A percentile compares a stretch with the other conserved stretches of the same genome.
Conservation (phyloP, 768 basidiomycete species). For the Cubamyces sp. region DNA sequence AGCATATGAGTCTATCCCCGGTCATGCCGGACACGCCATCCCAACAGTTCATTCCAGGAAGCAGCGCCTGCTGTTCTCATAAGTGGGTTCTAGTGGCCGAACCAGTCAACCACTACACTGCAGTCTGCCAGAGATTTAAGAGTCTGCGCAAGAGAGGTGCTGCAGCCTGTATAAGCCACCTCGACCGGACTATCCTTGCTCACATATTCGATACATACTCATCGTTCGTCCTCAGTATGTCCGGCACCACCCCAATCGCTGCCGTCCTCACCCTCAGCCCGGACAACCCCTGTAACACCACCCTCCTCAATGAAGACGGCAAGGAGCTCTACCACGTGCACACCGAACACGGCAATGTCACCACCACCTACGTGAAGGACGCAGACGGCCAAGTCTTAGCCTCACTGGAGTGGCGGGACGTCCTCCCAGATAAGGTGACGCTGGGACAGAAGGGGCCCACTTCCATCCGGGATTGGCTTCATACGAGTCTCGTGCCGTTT, state of each 20-base stretch:
- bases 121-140: too few species aligned
- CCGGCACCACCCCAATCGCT: constrained; percentile 4
- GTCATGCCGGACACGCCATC: too few species aligned
- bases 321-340: constrained; percentile 42
- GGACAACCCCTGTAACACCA: constrained; percentile 49
- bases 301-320: constrained; percentile 37
- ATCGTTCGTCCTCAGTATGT: constrained; percentile 7
- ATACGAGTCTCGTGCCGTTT: constrained; percentile 45
- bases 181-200: neutral
- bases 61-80: too few species aligned
- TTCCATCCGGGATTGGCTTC: constrained; percentile 43
- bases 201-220: neutral
- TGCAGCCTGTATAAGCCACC: too few species aligned
- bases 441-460: constrained; percentile 38
- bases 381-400: constrained; percentile 40
- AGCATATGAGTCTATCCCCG: too few species aligned
- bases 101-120: too few species aligned
- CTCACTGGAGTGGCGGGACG: constrained; percentile 44
- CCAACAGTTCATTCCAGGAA: too few species aligned
- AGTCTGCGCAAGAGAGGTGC: too few species aligned
- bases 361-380: constrained; percentile 40
- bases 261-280: constrained; percentile 40
- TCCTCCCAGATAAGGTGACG: constrained; percentile 44
- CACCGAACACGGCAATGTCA: constrained; percentile 39
- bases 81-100: too few species aligned